Evolutionary conservation across 208 protist genomes (phyloP), one percentile per base, ranked within the genome.

Genomic region (Leptomonas pyrrhocoris): DNA sequence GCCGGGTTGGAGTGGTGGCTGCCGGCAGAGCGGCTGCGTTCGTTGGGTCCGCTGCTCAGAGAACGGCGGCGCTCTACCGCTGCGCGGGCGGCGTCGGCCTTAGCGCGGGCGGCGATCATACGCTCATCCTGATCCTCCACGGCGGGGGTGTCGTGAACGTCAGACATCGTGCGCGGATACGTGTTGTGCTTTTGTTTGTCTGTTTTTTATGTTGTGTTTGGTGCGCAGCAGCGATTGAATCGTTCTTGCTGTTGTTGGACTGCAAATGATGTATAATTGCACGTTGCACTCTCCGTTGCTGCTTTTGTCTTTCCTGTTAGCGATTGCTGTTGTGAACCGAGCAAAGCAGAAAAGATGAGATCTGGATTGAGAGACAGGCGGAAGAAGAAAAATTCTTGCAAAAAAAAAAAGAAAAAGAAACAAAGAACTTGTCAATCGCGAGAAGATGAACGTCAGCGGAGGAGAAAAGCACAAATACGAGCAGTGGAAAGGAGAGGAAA

Each of bases 21-120:
- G 46, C 46, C 36, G 13, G 40, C 40, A 30, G 65, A 60, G 43
- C 71, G 36, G 59, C 46, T 49, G 43, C 46, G 49, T 6, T 63
- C 63, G 18, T 23, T 42, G 48, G 40, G 45, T 25, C 57, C 60
- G 46, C 38, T 68, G 64, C 56, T 73, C 53, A 40, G 65, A 18
- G 64, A 68, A 25, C 74, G 77, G 23, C 68, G 74, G 27, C 73
- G 71, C 65, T 75, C 74, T 25, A 70, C 83, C 12, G 68, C 69
- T 13, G 46, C 56, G 46, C 57, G 77, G 25, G 70, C 74, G 11
- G 78, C 74, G 42, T 74, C 79, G 1, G 74, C 81, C 49, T 83
- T 77, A 11, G 68, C 70, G 45, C 74, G 78, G 16, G 71, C 77
- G 34, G 62, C 66, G 34, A 53, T 30, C 21, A 79, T 56, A 46